Percentiles rank a stretch among this genome's conserved stretches.
Conservation (phyloP, 768 basidiomycete genomes). For the Hirschioporus abietinus region DNA sequence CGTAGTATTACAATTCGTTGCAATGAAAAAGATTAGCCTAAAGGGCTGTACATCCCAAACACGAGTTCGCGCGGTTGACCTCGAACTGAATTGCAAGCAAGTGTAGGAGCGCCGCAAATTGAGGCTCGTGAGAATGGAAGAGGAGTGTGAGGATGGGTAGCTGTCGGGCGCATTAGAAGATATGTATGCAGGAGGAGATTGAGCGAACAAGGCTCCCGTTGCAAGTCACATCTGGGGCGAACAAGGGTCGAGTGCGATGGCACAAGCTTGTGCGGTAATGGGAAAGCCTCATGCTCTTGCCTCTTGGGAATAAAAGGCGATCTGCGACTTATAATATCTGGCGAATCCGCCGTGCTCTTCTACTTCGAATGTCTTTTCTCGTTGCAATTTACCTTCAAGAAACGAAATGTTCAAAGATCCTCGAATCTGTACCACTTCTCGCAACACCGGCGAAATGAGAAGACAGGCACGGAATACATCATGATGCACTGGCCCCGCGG, state of each 20-base stretch:
- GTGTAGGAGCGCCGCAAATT: not conserved
- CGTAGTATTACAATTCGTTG: constrained; percentile 1
- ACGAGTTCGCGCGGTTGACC: not conserved
- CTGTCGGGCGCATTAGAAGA: not conserved
- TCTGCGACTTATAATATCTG: too few relatives aligned
- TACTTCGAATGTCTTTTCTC: too few relatives aligned
- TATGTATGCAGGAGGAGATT: not conserved
- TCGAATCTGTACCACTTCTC: not conserved
- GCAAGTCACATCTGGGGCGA: not conserved
- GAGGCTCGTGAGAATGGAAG: not conserved
- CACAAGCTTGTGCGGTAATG: not conserved
- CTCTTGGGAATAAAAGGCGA: too few relatives aligned
- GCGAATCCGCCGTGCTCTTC: too few relatives aligned
- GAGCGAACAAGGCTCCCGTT: not conserved
- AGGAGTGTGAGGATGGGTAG: not conserved
- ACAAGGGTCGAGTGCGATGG: not conserved
- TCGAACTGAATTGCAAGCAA: not conserved
- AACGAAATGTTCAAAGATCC: not conserved
- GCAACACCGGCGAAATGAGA: not conserved
- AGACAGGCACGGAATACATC: not conserved
- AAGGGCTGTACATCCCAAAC: not conserved
- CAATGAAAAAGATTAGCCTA: constrained; percentile 2
- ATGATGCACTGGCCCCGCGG: not conserved
- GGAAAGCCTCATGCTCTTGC: not conserved
- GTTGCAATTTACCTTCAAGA: too few relatives aligned